Evolutionary conservation across 2,329 filamentous ascomycete genomes (phyloP).

Genomic region (Penicillium sp.): DNA sequence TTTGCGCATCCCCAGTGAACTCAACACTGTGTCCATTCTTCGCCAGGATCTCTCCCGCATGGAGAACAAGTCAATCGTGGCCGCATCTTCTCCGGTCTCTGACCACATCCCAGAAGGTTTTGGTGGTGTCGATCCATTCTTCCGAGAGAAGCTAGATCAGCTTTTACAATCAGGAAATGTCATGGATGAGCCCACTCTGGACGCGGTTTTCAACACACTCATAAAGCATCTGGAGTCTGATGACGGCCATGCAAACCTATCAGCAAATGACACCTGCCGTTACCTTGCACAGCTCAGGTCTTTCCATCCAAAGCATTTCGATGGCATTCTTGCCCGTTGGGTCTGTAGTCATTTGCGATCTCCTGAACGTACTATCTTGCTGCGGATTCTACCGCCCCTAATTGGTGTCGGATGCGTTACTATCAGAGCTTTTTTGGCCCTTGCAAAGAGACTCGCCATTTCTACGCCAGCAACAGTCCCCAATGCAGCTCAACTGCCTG

Average conservation of each 20-base stretch:
- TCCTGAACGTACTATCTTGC: slow-evolving; percentile 32
- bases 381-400: slow-evolving; percentile 39
- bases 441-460: slow-evolving; percentile 34
- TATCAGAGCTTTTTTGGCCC: slow-evolving; percentile 39
- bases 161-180: slow-evolving; percentile 45
- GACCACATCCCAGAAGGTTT: slow-evolving; percentile 46
- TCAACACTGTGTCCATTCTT: slow-evolving; percentile 42
- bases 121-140: slow-evolving; percentile 39
- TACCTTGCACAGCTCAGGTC: slow-evolving; percentile 45
- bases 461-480: slow-evolving; percentile 26
- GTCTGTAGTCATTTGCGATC: slow-evolving; percentile 39
- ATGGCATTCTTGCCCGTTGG: slow-evolving; percentile 45
- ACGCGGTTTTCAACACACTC: slow-evolving; percentile 43
- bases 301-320: slow-evolving; percentile 46
- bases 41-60: slow-evolving; percentile 46
- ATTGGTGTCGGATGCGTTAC: slow-evolving; percentile 48
- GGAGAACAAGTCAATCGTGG: slow-evolving; percentile 43
- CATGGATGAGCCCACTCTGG: slow-evolving; percentile 47
- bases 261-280: slow-evolving; percentile 38
- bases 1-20: slow-evolving; percentile 39
- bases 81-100: slow-evolving; percentile 49
- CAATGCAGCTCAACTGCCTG: slow-evolving; percentile 27
- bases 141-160: slow-evolving; percentile 47
- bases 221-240: slow-evolving; percentile 37
- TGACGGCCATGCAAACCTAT: slow-evolving; percentile 28